Evolutionary conservation across 495 filamentous ascomycete species (phyloP), one percentile per base, ranked within the genome.

Genomic region (Hypoxylon perforatum): DNA sequence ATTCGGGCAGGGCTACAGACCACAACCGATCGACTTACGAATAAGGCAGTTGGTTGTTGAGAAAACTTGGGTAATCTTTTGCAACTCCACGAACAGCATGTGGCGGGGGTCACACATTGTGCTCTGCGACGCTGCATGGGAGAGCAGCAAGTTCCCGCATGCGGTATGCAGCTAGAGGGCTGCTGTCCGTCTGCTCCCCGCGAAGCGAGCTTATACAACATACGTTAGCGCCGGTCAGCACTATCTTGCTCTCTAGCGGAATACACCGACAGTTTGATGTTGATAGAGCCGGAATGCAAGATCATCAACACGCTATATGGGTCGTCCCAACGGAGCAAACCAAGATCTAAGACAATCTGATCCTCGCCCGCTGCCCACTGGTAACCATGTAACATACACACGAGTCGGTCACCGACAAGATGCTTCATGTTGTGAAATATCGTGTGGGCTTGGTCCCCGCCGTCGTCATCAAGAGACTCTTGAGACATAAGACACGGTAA

Each of bases 231-330:
- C 44, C 36, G 4, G 30, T 22, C 47, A 39, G 23, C 46, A 10
- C 30, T 9, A 33, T 33, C 30, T 33, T 5, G 7, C 36, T 47
- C 38, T 15, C 22, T 21, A 48, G 54, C 61, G 57, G 61, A 64
- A 61, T 69, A 65, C 66, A 69, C 61, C 66, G 66, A 69, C 33
- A 57, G 51, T 69, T 69, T 64, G 66, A 65, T 69, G 52, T 46
- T 57, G 61, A 64, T 61, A 57, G 50, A 57, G 25, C 39, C n/a
- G 42, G 18, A 41, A 69, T 69, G 66, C 61, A 65, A 69, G 66
- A 69, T 69, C 66, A 23, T 65, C 66, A 65, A 57, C 56, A 66
- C 18, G 25, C 66, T 65, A 69, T 30, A 47, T 61, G 47, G 57
- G 57, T 45, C 35, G 28, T 38, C 53, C 56, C 30, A 52, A 69